Evolutionary conservation across 352 stramenopile genomes (phyloP).

Genomic region (Globisporangium middletonii): DNA sequence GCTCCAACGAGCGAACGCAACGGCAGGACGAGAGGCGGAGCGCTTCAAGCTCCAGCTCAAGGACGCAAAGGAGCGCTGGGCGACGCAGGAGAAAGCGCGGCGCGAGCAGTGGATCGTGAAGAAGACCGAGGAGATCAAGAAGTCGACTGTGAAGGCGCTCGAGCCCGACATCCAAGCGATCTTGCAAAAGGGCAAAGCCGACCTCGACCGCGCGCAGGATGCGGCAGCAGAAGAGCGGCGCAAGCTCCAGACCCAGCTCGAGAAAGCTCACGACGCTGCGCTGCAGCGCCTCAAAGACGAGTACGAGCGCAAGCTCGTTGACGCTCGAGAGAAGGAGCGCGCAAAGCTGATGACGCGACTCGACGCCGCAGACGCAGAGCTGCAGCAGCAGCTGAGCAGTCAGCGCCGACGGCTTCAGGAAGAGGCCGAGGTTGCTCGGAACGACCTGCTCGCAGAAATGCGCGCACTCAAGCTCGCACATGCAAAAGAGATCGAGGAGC

Average conservation of each 20-base stretch:
- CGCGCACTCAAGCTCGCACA: slow-evolving; percentile 41
- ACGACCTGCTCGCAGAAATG: slow-evolving; percentile 50
- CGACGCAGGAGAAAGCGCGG: slow-evolving; percentile 55
- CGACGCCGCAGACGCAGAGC: slow-evolving; percentile 61
- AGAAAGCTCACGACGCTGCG: slow-evolving; percentile 49
- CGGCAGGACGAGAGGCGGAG: slow-evolving; percentile 38
- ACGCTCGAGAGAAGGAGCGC: slow-evolving; percentile 71
- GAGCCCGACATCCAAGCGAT: slow-evolving; percentile 81
- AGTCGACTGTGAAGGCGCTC: slow-evolving; percentile 66
- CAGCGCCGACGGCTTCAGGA: slow-evolving; percentile 70
- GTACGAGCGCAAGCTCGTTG: slow-evolving; percentile 63
- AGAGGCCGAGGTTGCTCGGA: slow-evolving; percentile 51
- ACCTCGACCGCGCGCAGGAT: slow-evolving; percentile 58
- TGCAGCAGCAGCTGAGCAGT: slow-evolving; percentile 73
- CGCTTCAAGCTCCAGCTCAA: slow-evolving; percentile 72
- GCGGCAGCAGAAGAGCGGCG: slow-evolving; percentile 47
- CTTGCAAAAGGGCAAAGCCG: slow-evolving; percentile 64
- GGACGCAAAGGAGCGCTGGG: slow-evolving; percentile 71
- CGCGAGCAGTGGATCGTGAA: slow-evolving; percentile 78
- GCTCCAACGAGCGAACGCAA: slow-evolving; percentile 47
- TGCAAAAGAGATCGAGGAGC: slow-evolving; percentile 53
- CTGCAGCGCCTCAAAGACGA: slow-evolving; percentile 60
- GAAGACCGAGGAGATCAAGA: slow-evolving; percentile 86
- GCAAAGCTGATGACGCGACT: slow-evolving; percentile 63
- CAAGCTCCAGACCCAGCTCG: slow-evolving; percentile 41